These are phyloP conservation scores for Claviceps paspali DNA, from an alignment of 2,329 filamentous ascomycete genomes.

Conservation along the genomic window DNA sequence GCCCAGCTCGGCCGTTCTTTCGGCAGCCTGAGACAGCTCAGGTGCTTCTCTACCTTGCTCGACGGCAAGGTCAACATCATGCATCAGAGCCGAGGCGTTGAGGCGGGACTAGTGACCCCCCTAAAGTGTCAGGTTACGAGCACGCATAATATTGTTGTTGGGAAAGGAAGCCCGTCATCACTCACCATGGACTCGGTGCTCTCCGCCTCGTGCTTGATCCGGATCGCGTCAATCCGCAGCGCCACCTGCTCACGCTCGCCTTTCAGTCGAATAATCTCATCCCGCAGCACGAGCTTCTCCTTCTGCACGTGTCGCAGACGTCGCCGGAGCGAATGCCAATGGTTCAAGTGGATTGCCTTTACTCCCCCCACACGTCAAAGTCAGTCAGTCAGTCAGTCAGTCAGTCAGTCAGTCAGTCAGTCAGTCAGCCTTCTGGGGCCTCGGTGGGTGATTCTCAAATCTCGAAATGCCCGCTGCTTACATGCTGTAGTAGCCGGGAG, in stretches of 20 bases:
- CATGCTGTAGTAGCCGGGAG: slow-evolving; percentile 41
- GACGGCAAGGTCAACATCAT: slow-evolving; percentile 45
- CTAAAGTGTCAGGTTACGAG: not conserved
- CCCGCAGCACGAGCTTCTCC: slow-evolving; percentile 39
- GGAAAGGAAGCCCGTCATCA: no score
- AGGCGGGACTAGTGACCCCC: slow-evolving; percentile 24
- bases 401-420: no score
- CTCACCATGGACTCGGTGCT: slow-evolving; percentile 35
- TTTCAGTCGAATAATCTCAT: slow-evolving; percentile 44
- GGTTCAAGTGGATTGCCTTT: slow-evolving; percentile 44
- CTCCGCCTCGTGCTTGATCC: slow-evolving; percentile 41
- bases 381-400: no score
- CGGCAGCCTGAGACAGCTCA: slow-evolving; percentile 27
- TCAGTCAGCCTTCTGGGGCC: no score
- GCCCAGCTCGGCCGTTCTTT: slow-evolving; percentile 34
- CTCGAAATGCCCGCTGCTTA: slow-evolving; percentile 21
- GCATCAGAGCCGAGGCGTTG: slow-evolving; percentile 40
- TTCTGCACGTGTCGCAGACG: slow-evolving; percentile 41
- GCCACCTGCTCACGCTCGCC: slow-evolving; percentile 46
- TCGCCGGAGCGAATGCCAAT: slow-evolving; percentile 40
- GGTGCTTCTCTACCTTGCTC: slow-evolving; percentile 34
- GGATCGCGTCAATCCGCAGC: slow-evolving; percentile 46
- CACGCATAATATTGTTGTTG: not conserved
- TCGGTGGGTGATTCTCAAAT: no score
- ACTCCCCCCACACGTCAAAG: no score